phyloP scores from a whole-genome alignment of 1,284 basidiomycete genomes.

The Puccinia hordei region DNA sequence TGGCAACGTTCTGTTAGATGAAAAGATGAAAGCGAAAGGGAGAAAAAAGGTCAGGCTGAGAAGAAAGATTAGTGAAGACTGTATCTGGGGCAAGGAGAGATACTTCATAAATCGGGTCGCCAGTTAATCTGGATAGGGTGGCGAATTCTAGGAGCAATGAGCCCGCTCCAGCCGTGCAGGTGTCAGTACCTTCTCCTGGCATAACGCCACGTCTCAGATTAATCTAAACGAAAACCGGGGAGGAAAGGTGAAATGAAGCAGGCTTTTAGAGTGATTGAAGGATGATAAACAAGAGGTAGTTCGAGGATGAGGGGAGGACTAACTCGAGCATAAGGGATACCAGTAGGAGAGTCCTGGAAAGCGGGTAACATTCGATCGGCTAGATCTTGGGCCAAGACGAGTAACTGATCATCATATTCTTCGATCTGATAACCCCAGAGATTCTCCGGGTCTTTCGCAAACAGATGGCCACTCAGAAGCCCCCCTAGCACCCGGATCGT shows the following conservation, averaged over 20 bases:
- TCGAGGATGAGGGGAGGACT: conserved; percentile 35
- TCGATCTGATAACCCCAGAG: conserved; percentile 52
- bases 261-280: neutral
- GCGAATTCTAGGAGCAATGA: conserved; percentile 88
- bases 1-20: conserved; percentile 57
- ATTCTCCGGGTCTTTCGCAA: conserved; percentile 34
- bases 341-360: conserved; percentile 76
- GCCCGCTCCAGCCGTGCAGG: conserved; percentile 83
- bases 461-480: conserved; percentile 60
- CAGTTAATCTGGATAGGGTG: conserved; percentile 82
- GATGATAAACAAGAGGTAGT: neutral
- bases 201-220: conserved; percentile 64
- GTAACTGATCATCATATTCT: conserved; percentile 66
- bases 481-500: conserved; percentile 75
- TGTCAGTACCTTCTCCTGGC: conserved; percentile 72
- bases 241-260: neutral
- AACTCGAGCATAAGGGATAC: conserved; percentile 84
- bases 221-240: too few relatives aligned
- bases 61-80: neutral
- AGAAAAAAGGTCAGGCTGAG: neutral
- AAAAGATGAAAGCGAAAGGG: neutral
- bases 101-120: conserved; percentile 81
- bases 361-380: conserved; percentile 81
- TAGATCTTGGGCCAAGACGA: conserved; percentile 78
- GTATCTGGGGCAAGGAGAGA: conserved; percentile 63